These are phyloP conservation scores for Scleromitrula shiraiana DNA, from an alignment of 2,329 filamentous ascomycete species.

Conservation along the genomic window DNA sequence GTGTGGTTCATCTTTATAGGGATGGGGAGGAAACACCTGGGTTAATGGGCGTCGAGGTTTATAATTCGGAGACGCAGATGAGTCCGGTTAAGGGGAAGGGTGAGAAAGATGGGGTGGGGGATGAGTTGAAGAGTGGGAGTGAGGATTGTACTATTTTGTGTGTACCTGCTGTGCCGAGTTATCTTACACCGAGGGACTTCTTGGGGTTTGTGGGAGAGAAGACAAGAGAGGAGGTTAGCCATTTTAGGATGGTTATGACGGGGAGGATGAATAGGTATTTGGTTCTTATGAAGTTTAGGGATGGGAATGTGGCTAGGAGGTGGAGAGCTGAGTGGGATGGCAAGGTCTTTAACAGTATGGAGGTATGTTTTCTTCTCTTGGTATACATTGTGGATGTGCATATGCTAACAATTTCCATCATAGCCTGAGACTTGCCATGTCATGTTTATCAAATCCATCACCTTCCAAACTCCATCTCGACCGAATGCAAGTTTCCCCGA, in stretches of 20 bases:
- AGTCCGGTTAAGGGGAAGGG: slow-evolving; percentile 13
- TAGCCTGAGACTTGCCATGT: slow-evolving; percentile 91
- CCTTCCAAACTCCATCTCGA: slow-evolving; percentile 49
- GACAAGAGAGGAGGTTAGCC: slow-evolving; percentile 78
- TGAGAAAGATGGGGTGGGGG: slow-evolving; percentile 21
- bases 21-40: slow-evolving; percentile 68
- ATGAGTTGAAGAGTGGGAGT: slow-evolving; percentile 31
- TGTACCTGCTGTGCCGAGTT: slow-evolving; percentile 89
- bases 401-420: slow-evolving; percentile 11
- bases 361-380: slow-evolving; percentile 45
- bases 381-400: not conserved
- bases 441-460: slow-evolving; percentile 87
- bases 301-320: slow-evolving; percentile 61
- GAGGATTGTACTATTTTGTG: slow-evolving; percentile 76
- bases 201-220: slow-evolving; percentile 84
- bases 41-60: slow-evolving; percentile 37
- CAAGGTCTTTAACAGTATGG: slow-evolving; percentile 84
- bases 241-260: slow-evolving; percentile 92
- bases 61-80: slow-evolving; percentile 9
- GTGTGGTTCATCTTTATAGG: slow-evolving; percentile 87
- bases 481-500: slow-evolving; percentile 43
- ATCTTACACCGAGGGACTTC: slow-evolving; percentile 85
- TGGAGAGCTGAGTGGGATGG: slow-evolving; percentile 90
- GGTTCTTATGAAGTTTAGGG: slow-evolving; percentile 89
- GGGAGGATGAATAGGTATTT: slow-evolving; percentile 85